A percentile compares a stretch with the other conserved stretches of the same genome.
phyloP scores from a whole-genome alignment of 2,329 filamentous ascomycete species.

The Emydomyces testavorans region DNA sequence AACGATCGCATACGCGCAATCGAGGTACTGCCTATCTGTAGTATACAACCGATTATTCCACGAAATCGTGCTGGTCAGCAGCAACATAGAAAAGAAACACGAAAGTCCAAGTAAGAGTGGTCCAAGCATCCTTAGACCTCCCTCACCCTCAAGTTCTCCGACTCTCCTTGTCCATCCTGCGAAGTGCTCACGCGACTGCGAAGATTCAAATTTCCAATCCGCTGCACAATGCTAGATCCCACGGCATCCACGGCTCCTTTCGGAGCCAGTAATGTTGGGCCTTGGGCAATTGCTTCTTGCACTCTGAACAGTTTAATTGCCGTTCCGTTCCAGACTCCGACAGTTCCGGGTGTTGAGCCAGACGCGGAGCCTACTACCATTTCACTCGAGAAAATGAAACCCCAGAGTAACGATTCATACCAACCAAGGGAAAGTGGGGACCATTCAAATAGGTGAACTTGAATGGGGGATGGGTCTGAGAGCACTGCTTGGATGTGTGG shows the following conservation, averaged over 20 bases:
- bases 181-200: slow-evolving; percentile 38
- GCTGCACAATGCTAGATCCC: slow-evolving; percentile 74
- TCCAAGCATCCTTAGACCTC: slow-evolving; percentile 24
- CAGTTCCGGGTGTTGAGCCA: slow-evolving; percentile 59
- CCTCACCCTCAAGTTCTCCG: slow-evolving; percentile 25
- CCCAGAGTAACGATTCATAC: slow-evolving; percentile 93
- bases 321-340: slow-evolving; percentile 90
- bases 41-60: slow-evolving; percentile 1
- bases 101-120: slow-evolving; percentile 1
- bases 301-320: slow-evolving; percentile 79
- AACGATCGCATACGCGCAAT: too few relatives aligned
- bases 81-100: neutral
- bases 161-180: slow-evolving; percentile 25
- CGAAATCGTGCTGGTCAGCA: neutral
- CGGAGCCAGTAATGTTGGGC: slow-evolving; percentile 71
- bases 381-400: slow-evolving; percentile 81
- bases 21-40: too few relatives aligned
- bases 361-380: slow-evolving; percentile 50
- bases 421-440: slow-evolving; percentile 79
- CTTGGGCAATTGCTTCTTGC: slow-evolving; percentile 67
- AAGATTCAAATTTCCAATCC: slow-evolving; percentile 72
- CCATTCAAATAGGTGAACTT: slow-evolving; percentile 90
- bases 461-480: slow-evolving; percentile 57
- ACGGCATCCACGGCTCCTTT: slow-evolving; percentile 88
- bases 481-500: slow-evolving; percentile 55